A percentile compares a stretch with the other conserved stretches of the same genome.
Evolutionary conservation across 768 basidiomycete species (phyloP).

Genomic region (Paxillus ammoniavirescens): DNA sequence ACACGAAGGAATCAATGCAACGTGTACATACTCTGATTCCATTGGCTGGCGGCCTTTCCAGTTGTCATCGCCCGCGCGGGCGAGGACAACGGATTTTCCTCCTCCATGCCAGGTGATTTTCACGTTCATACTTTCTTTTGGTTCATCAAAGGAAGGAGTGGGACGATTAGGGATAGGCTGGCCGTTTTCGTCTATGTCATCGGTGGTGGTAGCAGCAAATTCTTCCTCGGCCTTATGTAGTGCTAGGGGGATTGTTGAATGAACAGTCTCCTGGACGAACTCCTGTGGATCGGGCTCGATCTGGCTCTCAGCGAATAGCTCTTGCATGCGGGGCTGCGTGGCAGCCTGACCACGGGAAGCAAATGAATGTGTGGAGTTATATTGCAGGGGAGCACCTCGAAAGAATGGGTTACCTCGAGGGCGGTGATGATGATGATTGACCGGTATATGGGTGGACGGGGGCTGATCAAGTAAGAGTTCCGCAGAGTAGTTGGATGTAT

Average conservation of each 20-base stretch:
- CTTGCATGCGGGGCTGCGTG: conserved; percentile 43
- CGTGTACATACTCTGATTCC: conserved; percentile 56
- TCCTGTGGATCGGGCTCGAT: conserved; percentile 30
- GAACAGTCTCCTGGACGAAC: conserved; percentile 58
- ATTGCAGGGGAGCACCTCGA: conserved; percentile 35
- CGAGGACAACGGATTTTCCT: conserved; percentile 62
- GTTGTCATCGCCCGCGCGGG: conserved; percentile 70
- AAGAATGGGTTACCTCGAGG: conserved; percentile 33
- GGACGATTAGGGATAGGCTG: conserved; percentile 17
- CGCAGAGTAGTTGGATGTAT: conserved; percentile 35
- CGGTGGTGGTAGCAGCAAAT: conserved; percentile 13
- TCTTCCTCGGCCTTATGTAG: conserved; percentile 38
- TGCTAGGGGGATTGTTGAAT: conserved; percentile 60
- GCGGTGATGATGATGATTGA: conserved; percentile 30
- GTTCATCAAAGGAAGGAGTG: conserved; percentile 19
- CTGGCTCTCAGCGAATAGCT: conserved; percentile 40
- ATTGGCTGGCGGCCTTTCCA: conserved; percentile 71
- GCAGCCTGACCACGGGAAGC: conserved; percentile 32
- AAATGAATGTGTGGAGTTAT: conserved; percentile 46
- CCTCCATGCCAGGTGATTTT: conserved; percentile 67
- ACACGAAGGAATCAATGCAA: conserved; percentile 5
- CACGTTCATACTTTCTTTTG: conserved; percentile 36
- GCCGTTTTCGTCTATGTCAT: conserved; percentile 17
- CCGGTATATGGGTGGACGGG: conserved; percentile 44
- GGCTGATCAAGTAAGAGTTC: conserved; percentile 41